Evolutionary conservation across 1,139 yeast genomes (phyloP).

Genomic region (Kodamaea sp.): DNA sequence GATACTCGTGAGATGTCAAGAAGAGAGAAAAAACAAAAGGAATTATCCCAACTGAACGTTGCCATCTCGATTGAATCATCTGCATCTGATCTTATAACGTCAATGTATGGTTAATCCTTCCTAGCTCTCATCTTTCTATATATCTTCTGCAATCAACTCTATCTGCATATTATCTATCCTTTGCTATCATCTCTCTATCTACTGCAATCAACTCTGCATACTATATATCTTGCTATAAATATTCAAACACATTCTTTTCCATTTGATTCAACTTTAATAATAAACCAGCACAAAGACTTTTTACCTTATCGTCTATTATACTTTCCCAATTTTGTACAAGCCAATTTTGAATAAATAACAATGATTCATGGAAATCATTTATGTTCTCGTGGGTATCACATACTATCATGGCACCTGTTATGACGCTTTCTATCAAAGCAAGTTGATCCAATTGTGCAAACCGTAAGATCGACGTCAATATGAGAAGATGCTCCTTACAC

Average conservation of each 20-base stretch:
- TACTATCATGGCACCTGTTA: slow-evolving; percentile 45
- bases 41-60: slow-evolving; percentile 4
- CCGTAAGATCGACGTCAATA: slow-evolving; percentile 24
- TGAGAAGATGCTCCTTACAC: slow-evolving; percentile 49
- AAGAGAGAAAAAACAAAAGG: slow-evolving; percentile 3
- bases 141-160: no score
- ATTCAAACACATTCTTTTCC: no score
- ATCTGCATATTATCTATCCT: no score
- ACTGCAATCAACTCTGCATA: no score
- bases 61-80: not conserved
- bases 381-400: slow-evolving; percentile 44
- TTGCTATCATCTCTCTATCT: no score
- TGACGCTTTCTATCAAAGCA: slow-evolving; percentile 43
- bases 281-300: slow-evolving; percentile 51
- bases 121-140: no score
- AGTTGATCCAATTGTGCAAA: slow-evolving; percentile 23
- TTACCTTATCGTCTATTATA: slow-evolving; percentile 43
- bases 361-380: slow-evolving; percentile 23
- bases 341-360: slow-evolving; percentile 39
- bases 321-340: slow-evolving; percentile 42
- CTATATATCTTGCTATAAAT: no score
- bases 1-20: not conserved
- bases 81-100: no score
- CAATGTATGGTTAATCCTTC: no score
- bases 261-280: slow-evolving; percentile 34